phyloP scores from a whole-genome alignment of 805 yeast genomes.

The Candida dendrica region DNA sequence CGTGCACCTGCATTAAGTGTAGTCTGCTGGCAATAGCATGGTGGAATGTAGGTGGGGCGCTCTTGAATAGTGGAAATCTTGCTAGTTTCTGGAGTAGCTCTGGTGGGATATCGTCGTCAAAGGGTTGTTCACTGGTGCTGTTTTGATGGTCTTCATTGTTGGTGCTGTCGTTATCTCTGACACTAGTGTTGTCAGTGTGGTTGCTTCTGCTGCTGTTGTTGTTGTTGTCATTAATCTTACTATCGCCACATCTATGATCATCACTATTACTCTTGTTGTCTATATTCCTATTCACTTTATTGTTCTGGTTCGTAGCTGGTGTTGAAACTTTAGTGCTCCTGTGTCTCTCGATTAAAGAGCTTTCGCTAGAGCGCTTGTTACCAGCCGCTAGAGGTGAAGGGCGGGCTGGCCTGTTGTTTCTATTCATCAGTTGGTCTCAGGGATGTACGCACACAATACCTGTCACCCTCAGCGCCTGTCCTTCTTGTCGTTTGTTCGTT shows the following conservation, averaged over 20 bases:
- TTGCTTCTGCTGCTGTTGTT: too few species aligned
- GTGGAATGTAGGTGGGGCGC: constrained; percentile 62
- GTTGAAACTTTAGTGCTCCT: not conserved
- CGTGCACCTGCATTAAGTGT: constrained; percentile 51
- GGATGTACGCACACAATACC: too few species aligned
- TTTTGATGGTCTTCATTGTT: too few species aligned
- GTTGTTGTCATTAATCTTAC: too few species aligned
- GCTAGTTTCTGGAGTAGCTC: constrained; percentile 46
- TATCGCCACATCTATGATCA: too few species aligned
- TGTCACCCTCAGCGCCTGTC: too few species aligned
- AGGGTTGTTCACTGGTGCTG: not conserved
- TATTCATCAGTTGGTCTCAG: not conserved
- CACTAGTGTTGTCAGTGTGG: too few species aligned
- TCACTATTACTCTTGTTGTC: too few species aligned
- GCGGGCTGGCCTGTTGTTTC: not conserved
- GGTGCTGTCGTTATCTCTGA: too few species aligned
- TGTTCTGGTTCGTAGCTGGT: not conserved
- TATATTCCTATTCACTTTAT: too few species aligned
- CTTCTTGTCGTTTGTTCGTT: too few species aligned
- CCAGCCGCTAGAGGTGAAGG: not conserved
- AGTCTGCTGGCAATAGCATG: constrained; percentile 51
- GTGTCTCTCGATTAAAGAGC: not conserved
- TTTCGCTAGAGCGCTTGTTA: not conserved
- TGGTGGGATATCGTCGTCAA: constrained; percentile 33
- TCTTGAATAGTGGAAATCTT: constrained; percentile 56